A percentile compares a stretch with the other conserved stretches of the same genome.
Conservation (phyloP, 495 filamentous ascomycete genomes). For the Bryoglossum gracile region DNA sequence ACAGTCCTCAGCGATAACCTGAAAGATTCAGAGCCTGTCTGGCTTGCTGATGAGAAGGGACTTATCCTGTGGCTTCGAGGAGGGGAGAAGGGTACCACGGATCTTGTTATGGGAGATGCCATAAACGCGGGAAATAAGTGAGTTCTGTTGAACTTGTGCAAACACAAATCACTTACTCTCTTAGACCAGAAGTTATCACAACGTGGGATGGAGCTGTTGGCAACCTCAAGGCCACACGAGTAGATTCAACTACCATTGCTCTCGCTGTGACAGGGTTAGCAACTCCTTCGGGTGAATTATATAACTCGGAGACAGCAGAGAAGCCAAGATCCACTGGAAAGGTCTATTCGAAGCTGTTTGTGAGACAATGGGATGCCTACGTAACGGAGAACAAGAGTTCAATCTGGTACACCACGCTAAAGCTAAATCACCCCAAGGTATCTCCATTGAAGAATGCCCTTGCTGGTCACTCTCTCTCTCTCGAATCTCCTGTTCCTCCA, state of each 20-base stretch:
- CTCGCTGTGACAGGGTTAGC: constrained; percentile 60
- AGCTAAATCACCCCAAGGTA: constrained; percentile 31
- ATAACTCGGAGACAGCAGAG: constrained; percentile 50
- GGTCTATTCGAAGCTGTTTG: constrained; percentile 63
- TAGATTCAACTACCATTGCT: constrained; percentile 57
- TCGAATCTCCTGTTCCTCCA: constrained; percentile 48
- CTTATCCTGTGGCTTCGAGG: constrained; percentile 58
- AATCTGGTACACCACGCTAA: constrained; percentile 65
- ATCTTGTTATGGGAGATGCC: constrained; percentile 51
- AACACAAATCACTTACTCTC: neutral
- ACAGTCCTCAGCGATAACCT: constrained; percentile 56
- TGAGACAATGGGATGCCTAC: constrained; percentile 72
- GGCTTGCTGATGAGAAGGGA: constrained; percentile 62
- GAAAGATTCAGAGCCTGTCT: constrained; percentile 62
- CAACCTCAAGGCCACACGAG: constrained; percentile 63
- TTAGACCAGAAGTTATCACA: constrained; percentile 34
- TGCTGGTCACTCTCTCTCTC: constrained; percentile 10
- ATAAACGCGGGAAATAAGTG: constrained; percentile 41
- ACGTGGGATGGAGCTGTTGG: constrained; percentile 59
- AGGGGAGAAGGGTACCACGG: constrained; percentile 60
- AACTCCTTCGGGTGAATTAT: constrained; percentile 52
- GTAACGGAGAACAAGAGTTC: constrained; percentile 59
- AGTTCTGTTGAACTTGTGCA: constrained; percentile 6
- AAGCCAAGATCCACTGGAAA: constrained; percentile 52
- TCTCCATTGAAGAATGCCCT: constrained; percentile 50